phyloP scores from a whole-genome alignment of 768 basidiomycete genomes.

The Gloeopeniophorella convolvens region DNA sequence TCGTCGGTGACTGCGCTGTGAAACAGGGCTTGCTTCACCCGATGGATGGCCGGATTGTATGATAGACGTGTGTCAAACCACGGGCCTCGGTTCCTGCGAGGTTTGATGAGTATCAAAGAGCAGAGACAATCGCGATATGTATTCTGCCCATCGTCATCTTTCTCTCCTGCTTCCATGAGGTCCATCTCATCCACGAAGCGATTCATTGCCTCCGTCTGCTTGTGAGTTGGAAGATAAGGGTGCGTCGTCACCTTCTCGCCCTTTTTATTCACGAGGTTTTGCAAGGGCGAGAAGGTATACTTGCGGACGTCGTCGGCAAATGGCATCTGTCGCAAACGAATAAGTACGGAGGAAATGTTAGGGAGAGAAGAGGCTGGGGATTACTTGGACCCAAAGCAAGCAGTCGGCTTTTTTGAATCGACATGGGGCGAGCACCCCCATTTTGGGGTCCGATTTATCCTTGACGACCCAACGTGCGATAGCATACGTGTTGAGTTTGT shows the following conservation, averaged over 20 bases:
- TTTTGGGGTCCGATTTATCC: constrained; percentile 73
- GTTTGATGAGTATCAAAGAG: constrained; percentile 1
- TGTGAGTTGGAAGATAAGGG: constrained; percentile 73
- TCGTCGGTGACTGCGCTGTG: constrained; percentile 78
- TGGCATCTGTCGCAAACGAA: constrained; percentile 60
- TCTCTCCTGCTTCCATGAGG: constrained; percentile 68
- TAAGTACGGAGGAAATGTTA: not conserved
- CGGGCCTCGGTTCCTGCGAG: constrained; percentile 44
- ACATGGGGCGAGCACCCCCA: constrained; percentile 69
- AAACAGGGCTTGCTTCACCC: constrained; percentile 89
- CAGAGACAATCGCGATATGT: not conserved
- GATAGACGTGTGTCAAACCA: constrained; percentile 79
- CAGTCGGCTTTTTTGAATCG: constrained; percentile 66
- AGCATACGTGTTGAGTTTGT: constrained; percentile 53
- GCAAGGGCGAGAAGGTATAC: constrained; percentile 80
- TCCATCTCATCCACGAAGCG: constrained; percentile 86
- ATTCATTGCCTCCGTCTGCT: constrained; percentile 79
- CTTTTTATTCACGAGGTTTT: constrained; percentile 63
- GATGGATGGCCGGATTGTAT: constrained; percentile 86
- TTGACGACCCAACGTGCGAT: constrained; percentile 77
- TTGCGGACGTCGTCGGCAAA: constrained; percentile 92
- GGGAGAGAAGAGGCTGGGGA: constrained; percentile 14
- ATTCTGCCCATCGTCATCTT: constrained; percentile 64
- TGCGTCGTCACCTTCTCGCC: constrained; percentile 72
- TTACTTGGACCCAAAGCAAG: constrained; percentile 77